phyloP scores from a whole-genome alignment of 148 eudicot genomes.

The Suaeda aralocaspica region DNA sequence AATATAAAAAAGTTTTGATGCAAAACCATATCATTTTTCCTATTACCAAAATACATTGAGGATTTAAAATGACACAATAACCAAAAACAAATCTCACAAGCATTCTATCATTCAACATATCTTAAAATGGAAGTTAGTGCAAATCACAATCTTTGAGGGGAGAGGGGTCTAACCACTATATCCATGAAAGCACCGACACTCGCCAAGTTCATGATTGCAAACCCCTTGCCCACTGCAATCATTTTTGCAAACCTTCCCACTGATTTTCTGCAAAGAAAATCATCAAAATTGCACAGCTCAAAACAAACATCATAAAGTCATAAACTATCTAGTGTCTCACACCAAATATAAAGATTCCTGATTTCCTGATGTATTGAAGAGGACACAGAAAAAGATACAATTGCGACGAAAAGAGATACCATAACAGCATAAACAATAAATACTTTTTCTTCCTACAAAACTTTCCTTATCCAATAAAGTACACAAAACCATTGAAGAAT shows the following conservation, averaged over 20 bases:
- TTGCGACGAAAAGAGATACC: not conserved
- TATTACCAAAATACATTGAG: conserved; percentile 2
- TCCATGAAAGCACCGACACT: conserved; percentile 88
- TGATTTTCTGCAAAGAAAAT: conserved; percentile 43
- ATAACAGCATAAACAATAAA: not conserved
- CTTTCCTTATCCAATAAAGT: not conserved
- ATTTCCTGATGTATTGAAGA: not conserved
- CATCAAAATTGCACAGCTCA: conserved; percentile 7
- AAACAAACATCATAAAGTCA: conserved; percentile 2
- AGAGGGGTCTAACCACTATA: conserved; percentile 54
- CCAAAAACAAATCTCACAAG: not conserved
- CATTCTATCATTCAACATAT: not conserved
- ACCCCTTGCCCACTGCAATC: conserved; percentile 78
- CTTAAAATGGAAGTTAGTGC: not conserved
- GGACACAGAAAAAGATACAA: not conserved
- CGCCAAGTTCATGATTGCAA: conserved; percentile 71
- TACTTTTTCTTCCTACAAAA: not conserved
- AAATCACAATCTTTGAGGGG: not conserved
- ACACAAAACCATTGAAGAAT: conserved; percentile 4
- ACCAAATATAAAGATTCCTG: not conserved
- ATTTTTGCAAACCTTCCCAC: conserved; percentile 60
- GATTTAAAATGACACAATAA: not conserved
- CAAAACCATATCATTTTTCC: not conserved
- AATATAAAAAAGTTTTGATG: not conserved
- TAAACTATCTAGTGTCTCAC: not conserved